phyloP scores from a whole-genome alignment of 2,329 filamentous ascomycete species.

The Verticillium klebahnii region DNA sequence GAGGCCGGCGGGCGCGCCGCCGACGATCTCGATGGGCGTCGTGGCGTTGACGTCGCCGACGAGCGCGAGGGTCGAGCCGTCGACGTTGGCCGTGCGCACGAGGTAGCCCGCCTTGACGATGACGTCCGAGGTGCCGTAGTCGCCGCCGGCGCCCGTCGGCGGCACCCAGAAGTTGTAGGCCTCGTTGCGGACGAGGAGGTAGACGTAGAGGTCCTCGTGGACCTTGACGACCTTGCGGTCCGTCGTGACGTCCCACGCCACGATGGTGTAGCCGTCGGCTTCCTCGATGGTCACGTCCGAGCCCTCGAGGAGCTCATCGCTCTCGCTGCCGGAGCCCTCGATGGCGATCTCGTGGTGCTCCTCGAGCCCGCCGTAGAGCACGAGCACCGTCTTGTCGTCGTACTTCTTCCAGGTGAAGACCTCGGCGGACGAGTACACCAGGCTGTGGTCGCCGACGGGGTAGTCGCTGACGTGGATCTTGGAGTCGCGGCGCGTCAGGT shows the following conservation, averaged over 20 bases:
- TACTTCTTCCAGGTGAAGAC: slow-evolving; percentile 67
- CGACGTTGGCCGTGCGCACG: slow-evolving; percentile 52
- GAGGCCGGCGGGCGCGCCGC: slow-evolving; percentile 50
- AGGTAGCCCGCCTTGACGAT: slow-evolving; percentile 63
- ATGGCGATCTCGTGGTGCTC: slow-evolving; percentile 62
- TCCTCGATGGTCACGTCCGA: slow-evolving; percentile 7
- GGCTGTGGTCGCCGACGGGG: slow-evolving; percentile 48
- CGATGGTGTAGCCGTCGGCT: slow-evolving; percentile 9
- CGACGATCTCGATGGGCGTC: slow-evolving; percentile 63
- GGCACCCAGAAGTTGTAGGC: slow-evolving; percentile 68
- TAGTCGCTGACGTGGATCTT: slow-evolving; percentile 67
- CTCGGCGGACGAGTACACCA: slow-evolving; percentile 67
- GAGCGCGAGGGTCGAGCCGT: slow-evolving; percentile 53
- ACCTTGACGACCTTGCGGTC: slow-evolving; percentile 48
- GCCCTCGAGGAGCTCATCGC: slow-evolving; percentile 28
- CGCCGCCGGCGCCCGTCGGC: slow-evolving; percentile 28
- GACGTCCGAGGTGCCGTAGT: slow-evolving; percentile 37
- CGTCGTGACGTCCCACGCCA: slow-evolving; percentile 46
- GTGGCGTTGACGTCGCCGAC: slow-evolving; percentile 70
- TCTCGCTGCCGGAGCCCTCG: slow-evolving; percentile 18
- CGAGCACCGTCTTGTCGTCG: slow-evolving; percentile 50
- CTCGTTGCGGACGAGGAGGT: slow-evolving; percentile 57
- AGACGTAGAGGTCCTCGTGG: slow-evolving; percentile 43
- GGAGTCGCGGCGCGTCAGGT: slow-evolving; percentile 59
- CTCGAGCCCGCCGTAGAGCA: slow-evolving; percentile 59